A percentile compares a stretch with the other conserved stretches of the same genome.
These are phyloP conservation scores for Eucalyptus microcorys DNA, from an alignment of 345 rosid species.

Conservation along the genomic window DNA sequence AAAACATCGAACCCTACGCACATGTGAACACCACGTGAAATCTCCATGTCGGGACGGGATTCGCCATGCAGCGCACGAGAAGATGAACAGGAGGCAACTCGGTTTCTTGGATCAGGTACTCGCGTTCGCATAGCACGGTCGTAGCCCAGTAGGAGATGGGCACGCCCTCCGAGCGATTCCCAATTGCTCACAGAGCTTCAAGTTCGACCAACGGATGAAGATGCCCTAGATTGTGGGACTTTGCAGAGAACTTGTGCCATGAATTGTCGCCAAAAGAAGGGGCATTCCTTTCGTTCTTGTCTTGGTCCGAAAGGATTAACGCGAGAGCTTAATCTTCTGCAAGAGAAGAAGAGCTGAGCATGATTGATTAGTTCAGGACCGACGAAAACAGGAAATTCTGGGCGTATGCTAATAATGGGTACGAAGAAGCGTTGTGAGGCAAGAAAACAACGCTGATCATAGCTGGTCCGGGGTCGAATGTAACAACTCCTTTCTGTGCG, in stretches of 20 bases:
- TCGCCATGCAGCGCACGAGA: neutral
- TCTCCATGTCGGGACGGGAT: neutral
- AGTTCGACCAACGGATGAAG: neutral
- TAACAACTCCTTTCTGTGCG: neutral
- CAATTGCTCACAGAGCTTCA: neutral
- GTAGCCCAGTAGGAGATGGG: neutral
- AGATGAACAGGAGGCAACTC: neutral
- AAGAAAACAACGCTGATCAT: neutral
- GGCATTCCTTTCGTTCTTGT: neutral
- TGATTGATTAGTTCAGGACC: neutral
- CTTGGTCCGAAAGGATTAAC: neutral
- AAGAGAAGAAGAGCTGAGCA: neutral
- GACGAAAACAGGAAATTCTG: neutral
- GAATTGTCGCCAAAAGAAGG: neutral
- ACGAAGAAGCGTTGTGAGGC: neutral
- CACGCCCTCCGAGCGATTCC: neutral
- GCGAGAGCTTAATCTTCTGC: neutral
- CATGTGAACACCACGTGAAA: neutral
- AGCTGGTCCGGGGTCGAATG: neutral
- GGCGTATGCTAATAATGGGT: neutral
- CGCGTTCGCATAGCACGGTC: neutral
- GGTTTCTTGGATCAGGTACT: neutral
- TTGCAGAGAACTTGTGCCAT: neutral
- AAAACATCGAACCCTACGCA: neutral
- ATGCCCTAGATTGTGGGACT: neutral